Conservation (phyloP, 2,329 filamentous ascomycete genomes). For the Biscogniauxia marginata region DNA sequence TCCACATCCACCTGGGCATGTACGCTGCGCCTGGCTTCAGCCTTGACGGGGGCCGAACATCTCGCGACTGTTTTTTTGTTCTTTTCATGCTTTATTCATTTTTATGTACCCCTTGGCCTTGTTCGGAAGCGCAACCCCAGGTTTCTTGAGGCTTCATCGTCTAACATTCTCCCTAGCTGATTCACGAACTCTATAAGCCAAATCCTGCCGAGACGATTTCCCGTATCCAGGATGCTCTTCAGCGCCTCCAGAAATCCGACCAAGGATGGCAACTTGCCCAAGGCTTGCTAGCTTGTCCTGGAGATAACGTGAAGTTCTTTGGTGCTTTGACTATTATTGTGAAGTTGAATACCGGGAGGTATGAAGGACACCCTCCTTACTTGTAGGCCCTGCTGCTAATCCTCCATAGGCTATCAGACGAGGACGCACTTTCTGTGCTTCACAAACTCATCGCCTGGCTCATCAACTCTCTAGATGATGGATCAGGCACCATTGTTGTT, state of each 20-base stretch:
- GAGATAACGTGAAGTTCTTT: constrained; percentile 83
- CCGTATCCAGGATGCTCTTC: constrained; percentile 68
- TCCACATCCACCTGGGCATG: too few relatives aligned
- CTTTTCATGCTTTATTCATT: background rate
- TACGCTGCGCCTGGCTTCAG: background rate
- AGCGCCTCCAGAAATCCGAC: constrained; percentile 73
- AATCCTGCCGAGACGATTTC: constrained; percentile 48
- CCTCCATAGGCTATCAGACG: constrained; percentile 49
- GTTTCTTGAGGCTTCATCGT: background rate
- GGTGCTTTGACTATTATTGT: constrained; percentile 90
- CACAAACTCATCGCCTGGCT: constrained; percentile 63
- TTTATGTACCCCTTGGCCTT: too few relatives aligned
- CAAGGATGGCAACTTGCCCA: constrained; percentile 86
- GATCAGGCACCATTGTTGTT: constrained; percentile 59
- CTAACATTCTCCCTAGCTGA: constrained; percentile 35
- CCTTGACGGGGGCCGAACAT: background rate
- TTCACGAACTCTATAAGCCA: constrained; percentile 54
- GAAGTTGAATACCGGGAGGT: constrained; percentile 92
- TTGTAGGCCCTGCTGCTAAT: background rate
- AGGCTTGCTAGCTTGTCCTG: constrained; percentile 64
- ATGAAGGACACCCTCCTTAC: constrained; percentile 28
- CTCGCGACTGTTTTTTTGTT: too few relatives aligned
- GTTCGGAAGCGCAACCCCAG: background rate
- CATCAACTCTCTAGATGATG: constrained; percentile 50
- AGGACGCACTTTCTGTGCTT: constrained; percentile 59